Evolutionary conservation across 192 early-diverging fungal species (phyloP).

Genomic region (Backusella mclennaniae): DNA sequence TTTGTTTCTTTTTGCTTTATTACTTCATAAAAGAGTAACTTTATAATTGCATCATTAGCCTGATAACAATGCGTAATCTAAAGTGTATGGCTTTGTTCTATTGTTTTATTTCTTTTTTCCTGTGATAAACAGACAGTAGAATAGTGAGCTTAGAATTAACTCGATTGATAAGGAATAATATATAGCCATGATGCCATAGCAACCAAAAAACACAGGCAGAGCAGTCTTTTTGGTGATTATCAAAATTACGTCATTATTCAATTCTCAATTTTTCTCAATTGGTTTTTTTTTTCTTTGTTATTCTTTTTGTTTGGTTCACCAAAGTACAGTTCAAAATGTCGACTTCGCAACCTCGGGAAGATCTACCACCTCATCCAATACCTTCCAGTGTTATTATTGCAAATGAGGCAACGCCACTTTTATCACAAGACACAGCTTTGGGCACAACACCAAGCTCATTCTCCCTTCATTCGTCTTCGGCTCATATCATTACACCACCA

Average conservation of each 20-base stretch:
- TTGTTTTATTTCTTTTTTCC: too few species aligned
- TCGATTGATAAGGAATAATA: too few species aligned
- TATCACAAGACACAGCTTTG: not conserved
- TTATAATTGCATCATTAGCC: too few species aligned
- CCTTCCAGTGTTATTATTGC: slow-evolving; percentile 15
- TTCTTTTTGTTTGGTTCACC: not conserved
- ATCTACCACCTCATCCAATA: slow-evolving; percentile 6
- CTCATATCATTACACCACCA: not conserved
- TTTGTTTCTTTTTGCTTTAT: too few species aligned
- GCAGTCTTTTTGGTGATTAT: not conserved
- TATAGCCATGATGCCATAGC: too few species aligned
- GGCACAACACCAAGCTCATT: not conserved
- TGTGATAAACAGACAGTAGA: too few species aligned
- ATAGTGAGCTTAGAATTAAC: too few species aligned
- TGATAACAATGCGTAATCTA: too few species aligned
- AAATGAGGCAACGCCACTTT: slow-evolving; percentile 24
- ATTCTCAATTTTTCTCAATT: not conserved
- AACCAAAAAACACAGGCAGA: too few species aligned
- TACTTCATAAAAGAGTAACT: too few species aligned
- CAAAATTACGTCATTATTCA: not conserved
- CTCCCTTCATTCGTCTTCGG: not conserved
- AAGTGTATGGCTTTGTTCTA: too few species aligned
- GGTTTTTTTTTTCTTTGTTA: not conserved
- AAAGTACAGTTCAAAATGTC: not conserved
- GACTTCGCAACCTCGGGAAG: not conserved